Conservation (phyloP, 176 grass and related monocot species). For the Eragrostis curvula region DNA sequence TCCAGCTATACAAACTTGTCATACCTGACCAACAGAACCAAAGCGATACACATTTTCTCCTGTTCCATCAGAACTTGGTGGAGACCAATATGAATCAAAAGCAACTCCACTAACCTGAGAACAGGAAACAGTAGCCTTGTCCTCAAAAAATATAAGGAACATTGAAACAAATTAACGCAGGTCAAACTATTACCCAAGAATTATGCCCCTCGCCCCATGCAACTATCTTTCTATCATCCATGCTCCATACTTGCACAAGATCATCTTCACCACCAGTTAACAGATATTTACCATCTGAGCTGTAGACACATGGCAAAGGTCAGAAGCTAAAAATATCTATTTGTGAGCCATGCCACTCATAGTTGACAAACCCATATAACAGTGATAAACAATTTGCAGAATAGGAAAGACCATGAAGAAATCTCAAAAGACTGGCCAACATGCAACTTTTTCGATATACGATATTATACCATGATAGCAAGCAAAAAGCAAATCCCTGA, state of each 20-base stretch:
- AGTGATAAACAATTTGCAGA: constrained; percentile 8
- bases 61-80: constrained; percentile 80
- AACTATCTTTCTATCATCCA: constrained; percentile 90
- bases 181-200: constrained; percentile 79
- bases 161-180: constrained; percentile 17
- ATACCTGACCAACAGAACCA: constrained; percentile 98
- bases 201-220: constrained; percentile 97
- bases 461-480: neutral
- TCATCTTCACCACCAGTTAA: constrained; percentile 98
- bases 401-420: neutral
- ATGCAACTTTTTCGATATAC: neutral
- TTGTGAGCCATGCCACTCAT: neutral
- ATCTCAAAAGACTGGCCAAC: too few species aligned
- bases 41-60: constrained; percentile 95
- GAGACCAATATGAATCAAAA: constrained; percentile 97
- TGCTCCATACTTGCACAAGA: constrained; percentile 97
- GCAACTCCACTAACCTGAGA: constrained; percentile 91
- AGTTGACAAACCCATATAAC: constrained; percentile 20
- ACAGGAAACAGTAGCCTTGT: constrained; percentile 15
- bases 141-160: constrained; percentile 19
- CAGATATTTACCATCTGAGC: constrained; percentile 93
- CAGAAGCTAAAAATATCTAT: constrained; percentile 27
- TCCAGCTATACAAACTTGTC: constrained; percentile 13
- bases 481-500: neutral
- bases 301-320: constrained; percentile 41